Base-by-base conservation (phyloP, 2,329 filamentous ascomycete genomes). In the Dactylellina sp. region DNA sequence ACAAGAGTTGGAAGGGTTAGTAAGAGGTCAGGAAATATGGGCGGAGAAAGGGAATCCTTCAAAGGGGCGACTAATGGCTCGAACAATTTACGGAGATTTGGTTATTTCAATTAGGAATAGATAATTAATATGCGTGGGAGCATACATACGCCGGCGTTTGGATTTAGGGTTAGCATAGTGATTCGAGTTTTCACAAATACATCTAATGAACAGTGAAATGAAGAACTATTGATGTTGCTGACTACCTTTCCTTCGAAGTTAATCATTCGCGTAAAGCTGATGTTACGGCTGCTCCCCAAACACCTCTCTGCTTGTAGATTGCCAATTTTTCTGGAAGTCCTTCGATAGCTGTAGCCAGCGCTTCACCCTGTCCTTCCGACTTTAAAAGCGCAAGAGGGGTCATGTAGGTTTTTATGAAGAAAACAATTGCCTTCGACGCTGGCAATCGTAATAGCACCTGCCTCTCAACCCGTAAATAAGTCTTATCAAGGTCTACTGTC, bases 321-420 rank as follows among this genome's bases (percentile, higher is more conserved):
- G 83, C 85, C 84, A 87, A 86, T 0, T 82, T 84, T 0, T 87
- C 87, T 64, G 81, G 80, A 59, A 87, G 76, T 0, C 85, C 85
- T 60, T 87, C 83, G n/a, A 87, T 84, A 0, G 85, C 84, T 39
- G 85, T 83, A 0, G 84, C 85, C 14, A 87, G 79, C 0, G 71
- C 75, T n/a, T 76, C 60, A 1, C 85, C 85, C 0, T 83, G 77
- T 0, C 84, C 85, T 53, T 87, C 85, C 0, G 78, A 80, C 75
- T 84, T 86, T 76, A 87, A 81, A 1, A 85, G 81, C 7, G 78
- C 71, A 0, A 87, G 70, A 0, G 83, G 82, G 55, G 86, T 86
- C 14, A 86, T 68, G 66, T 86, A 86, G 0, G 85, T 86, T 79
- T 87, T 86, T 81, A 87, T 86, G 7, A 84, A 85, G 78, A 87